Base-by-base conservation (phyloP, 257 asterid species). In the Nicotiana otophora region DNA sequence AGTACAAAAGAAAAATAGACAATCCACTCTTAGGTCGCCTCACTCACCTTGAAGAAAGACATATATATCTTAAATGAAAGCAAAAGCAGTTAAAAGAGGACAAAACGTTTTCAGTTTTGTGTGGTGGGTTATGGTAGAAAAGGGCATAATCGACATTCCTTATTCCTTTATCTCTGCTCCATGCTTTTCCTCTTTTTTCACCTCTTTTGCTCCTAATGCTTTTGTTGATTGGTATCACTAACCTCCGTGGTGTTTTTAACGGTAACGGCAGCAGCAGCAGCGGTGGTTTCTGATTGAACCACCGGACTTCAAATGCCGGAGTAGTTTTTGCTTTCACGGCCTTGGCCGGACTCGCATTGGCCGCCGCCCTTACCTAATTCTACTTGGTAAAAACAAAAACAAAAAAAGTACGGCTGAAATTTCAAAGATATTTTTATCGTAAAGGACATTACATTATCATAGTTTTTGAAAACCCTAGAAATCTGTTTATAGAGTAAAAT, bases 301-400 rank as follows among this genome's bases (percentile, higher is more conserved):
- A 88, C 85, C 84, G 88, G 82, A 82, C 83, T 81, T 81, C 89
- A 42, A 89, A 87, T 87, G 93, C 87, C 82, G 87, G 91, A 84
- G 84, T 82, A 77, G 88, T 90, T 82, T 67, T 92, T 87, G 88
- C 89, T 78, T 33, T 91, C 89, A 90, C 95, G 91, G 95, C 92
- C 88, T 77, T 93, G 80, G 90, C 91, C 79, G 97, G 96, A 80
- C 80, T 89, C 70, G 94, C 91, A 74, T 81, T 93, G 88, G 97
- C 96, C 90, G 92, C 92, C 88, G 94, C 89, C 83, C 89, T 92
- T 77, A 33, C 87, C 87, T 90, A 76, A 23, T 88, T 80, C 86
- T 65, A 80, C 92, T 89, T 86, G 90, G 92, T 90, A 89, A 90
- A 82, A 60, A 86, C 88, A 90, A 90, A 91, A 90, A 89, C 89